These are phyloP conservation scores for Penicillium steckii DNA, from an alignment of 495 filamentous ascomycete species.

Conservation along the genomic window DNA sequence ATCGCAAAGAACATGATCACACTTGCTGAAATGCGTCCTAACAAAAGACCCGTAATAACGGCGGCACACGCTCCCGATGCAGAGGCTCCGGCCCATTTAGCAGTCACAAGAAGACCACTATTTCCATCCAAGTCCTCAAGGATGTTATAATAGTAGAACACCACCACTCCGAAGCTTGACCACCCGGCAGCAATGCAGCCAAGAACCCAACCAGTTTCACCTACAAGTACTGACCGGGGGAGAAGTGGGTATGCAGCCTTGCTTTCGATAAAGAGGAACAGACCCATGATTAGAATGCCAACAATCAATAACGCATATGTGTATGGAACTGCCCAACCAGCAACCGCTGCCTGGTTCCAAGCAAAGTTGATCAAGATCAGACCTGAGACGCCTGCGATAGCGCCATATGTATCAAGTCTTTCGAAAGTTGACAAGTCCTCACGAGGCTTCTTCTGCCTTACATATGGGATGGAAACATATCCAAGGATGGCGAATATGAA, in stretches of 20 bases:
- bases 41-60: slow-evolving; percentile 42
- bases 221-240: slow-evolving; percentile 48
- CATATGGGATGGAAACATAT: slow-evolving; percentile 48
- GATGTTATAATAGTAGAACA: slow-evolving; percentile 48
- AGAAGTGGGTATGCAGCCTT: slow-evolving; percentile 51
- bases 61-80: slow-evolving; percentile 40
- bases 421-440: slow-evolving; percentile 5
- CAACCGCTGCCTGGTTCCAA: slow-evolving; percentile 59
- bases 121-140: slow-evolving; percentile 30
- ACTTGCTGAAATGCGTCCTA: slow-evolving; percentile 33
- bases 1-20: slow-evolving; percentile 53
- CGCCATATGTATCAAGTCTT: slow-evolving; percentile 32
- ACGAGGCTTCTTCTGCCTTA: slow-evolving; percentile 12
- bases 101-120: slow-evolving; percentile 36
- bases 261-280: slow-evolving; percentile 53
- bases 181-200: slow-evolving; percentile 55
- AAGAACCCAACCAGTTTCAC: slow-evolving; percentile 53
- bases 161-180: slow-evolving; percentile 53
- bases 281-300: slow-evolving; percentile 46
- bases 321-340: slow-evolving; percentile 57
- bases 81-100: slow-evolving; percentile 36
- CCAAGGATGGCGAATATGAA: slow-evolving; percentile 39
- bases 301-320: slow-evolving; percentile 54
- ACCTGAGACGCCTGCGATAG: slow-evolving; percentile 51
- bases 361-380: slow-evolving; percentile 61